phyloP scores from a whole-genome alignment of 106 monocot genomes.

The Ottelia alismoides region DNA sequence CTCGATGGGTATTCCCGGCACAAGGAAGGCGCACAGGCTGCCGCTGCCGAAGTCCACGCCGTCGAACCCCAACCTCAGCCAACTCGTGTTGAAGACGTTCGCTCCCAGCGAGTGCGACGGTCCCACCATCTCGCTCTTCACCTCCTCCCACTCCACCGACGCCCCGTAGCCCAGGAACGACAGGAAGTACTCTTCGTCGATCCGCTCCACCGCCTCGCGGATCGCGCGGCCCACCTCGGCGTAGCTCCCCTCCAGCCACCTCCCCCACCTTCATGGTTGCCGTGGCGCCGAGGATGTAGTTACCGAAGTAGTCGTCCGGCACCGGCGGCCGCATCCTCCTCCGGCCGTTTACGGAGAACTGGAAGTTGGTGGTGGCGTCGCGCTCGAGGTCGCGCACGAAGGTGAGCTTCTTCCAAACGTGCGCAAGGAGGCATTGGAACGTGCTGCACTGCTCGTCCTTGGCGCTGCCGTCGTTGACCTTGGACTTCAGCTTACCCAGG shows the following conservation, averaged over 20 bases:
- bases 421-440: too few relatives aligned
- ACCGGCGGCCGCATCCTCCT: constrained; percentile 5
- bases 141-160: too few relatives aligned
- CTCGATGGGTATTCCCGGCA: neutral
- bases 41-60: too few relatives aligned
- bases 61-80: too few relatives aligned
- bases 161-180: too few relatives aligned
- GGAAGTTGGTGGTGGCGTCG: too few relatives aligned
- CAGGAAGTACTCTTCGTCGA: too few relatives aligned
- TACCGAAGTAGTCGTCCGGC: constrained; percentile 9
- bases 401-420: constrained; percentile 5
- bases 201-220: neutral
- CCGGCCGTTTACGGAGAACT: constrained; percentile 8
- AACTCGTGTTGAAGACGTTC: too few relatives aligned
- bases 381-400: neutral
- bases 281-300: too few relatives aligned
- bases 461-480: neutral
- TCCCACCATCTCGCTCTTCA: too few relatives aligned
- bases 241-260: constrained; percentile 3
- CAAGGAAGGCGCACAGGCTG: neutral
- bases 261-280: constrained; percentile 2
- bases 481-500: too few relatives aligned
- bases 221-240: constrained; percentile 3
- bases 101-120: too few relatives aligned
- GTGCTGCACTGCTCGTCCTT: constrained; percentile 2